These are phyloP conservation scores for Hylodesmum podocarpum DNA, from an alignment of 306 rosid species.

Conservation along the genomic window DNA sequence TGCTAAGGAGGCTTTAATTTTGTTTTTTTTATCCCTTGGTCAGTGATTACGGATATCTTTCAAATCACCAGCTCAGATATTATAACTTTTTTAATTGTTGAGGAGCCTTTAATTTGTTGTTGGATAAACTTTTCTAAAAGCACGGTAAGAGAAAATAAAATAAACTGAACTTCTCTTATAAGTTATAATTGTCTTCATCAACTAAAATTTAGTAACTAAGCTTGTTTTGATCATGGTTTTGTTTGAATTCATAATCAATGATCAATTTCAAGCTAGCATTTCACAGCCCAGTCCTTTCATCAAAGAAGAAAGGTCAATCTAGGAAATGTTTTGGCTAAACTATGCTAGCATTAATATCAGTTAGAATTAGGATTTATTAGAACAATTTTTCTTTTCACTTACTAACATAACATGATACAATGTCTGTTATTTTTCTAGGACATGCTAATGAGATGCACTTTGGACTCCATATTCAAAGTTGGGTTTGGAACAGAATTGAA, in stretches of 20 bases:
- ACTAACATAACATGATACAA: neutral
- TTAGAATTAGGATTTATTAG: neutral
- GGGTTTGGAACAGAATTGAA: slow-evolving; percentile 88
- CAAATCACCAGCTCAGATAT: neutral
- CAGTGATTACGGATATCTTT: too few relatives aligned
- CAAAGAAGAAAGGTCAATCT: neutral
- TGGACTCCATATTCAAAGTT: slow-evolving; percentile 85
- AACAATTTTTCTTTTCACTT: neutral
- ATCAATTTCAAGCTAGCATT: neutral
- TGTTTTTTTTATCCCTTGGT: neutral
- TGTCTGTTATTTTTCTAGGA: slow-evolving; percentile 40
- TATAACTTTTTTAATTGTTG: too few relatives aligned
- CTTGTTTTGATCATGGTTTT: neutral
- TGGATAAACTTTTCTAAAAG: too few relatives aligned
- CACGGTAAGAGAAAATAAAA: neutral
- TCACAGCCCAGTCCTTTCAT: neutral
- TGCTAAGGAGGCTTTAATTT: neutral
- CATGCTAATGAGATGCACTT: slow-evolving; percentile 58
- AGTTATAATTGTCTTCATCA: too few relatives aligned
- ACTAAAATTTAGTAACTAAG: too few relatives aligned
- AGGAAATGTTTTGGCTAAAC: neutral
- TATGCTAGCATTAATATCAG: neutral
- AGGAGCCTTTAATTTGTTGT: too few relatives aligned
- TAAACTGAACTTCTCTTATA: neutral
- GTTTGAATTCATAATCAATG: neutral